These are phyloP conservation scores for Kwoniella dendrophila DNA, from an alignment of 768 basidiomycete species.

Conservation along the genomic window DNA sequence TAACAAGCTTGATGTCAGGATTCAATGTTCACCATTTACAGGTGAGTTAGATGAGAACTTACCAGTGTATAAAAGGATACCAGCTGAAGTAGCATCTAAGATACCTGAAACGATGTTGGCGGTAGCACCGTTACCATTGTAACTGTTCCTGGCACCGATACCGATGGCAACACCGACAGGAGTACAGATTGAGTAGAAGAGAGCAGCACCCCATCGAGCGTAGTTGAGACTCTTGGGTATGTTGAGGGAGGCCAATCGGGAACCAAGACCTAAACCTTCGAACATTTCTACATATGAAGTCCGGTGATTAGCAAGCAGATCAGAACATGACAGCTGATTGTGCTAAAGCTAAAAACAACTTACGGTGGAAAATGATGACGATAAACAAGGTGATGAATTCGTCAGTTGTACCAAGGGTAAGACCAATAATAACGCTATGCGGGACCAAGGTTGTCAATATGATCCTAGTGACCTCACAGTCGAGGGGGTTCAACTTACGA, in stretches of 20 bases:
- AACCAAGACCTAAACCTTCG: slow-evolving; percentile 90
- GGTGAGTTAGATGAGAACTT: slow-evolving; percentile 69
- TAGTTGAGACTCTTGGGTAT: slow-evolving; percentile 49
- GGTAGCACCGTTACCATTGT: slow-evolving; percentile 76
- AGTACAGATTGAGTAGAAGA: slow-evolving; percentile 50
- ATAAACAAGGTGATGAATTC: slow-evolving; percentile 83
- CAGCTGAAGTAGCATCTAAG: slow-evolving; percentile 80
- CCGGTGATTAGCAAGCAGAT: no score
- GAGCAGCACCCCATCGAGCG: slow-evolving; percentile 46
- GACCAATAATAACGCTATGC: slow-evolving; percentile 76
- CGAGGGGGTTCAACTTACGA: slow-evolving; percentile 60
- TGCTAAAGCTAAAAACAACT: no score
- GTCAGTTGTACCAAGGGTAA: slow-evolving; percentile 86
- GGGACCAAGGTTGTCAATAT: no score
- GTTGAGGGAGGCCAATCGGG: slow-evolving; percentile 76
- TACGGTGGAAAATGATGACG: slow-evolving; percentile 89
- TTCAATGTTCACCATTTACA: slow-evolving; percentile 63
- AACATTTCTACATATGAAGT: slow-evolving; percentile 82
- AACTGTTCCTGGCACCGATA: slow-evolving; percentile 62
- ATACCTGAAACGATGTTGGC: slow-evolving; percentile 82
- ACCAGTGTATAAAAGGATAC: slow-evolving; percentile 69
- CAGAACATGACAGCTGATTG: no score
- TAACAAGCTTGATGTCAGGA: neutral
- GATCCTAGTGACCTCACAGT: no score
- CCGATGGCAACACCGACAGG: slow-evolving; percentile 87